Base-by-base conservation (phyloP, 2,329 filamentous ascomycete genomes). In the Cercospora sp. region DNA sequence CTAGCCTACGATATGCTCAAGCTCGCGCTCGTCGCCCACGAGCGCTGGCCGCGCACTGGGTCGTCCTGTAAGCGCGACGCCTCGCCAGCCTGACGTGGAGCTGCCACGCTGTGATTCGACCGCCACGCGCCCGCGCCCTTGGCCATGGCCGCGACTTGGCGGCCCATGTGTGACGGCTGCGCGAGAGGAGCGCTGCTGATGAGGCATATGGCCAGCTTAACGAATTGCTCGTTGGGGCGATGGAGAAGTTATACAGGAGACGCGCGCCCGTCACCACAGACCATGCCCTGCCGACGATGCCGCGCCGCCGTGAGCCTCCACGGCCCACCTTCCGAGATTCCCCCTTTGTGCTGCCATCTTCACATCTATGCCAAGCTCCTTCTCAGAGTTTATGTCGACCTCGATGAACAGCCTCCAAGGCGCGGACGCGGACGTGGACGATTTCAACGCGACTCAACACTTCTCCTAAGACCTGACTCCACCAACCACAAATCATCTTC, bases 71-170 rank as follows among this genome's bases (percentile, higher is more conserved):
- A 64, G 62, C 62, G 62, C 61, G 61, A 64, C 43, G 43, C 45
- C 34, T 64, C 49, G 49, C 61, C 49, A 28, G 30, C 49, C 43
- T 64, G 61, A 57, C 62, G 62, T 64, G 62, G 62, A 64, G 32
- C 49, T 64, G 62, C 32, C 53, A 26, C 26, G 26, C 53, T 57
- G 62, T 64, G 62, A 64, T 64, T 64, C 62, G 62, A 64, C 51
- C 8, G 49, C 62, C 49, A 64, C 49, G 62, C 62, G 62, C 62
- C 62, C 51, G 51, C 62, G 21, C 21, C 49, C 53, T 58, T 28
- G 26, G 53, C 53, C 53, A 28, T 3, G 53, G 53, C 53, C 53
- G 26, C 53, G 53, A 58, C 53, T 58, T 58, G 53, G 53, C 53
- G 53, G 53, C 53, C 53, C 53, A 58, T 58, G 53, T 30, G 53